Base-by-base conservation (phyloP, 108 stramenopile genomes). In the Cyclotella sp. region DNA sequence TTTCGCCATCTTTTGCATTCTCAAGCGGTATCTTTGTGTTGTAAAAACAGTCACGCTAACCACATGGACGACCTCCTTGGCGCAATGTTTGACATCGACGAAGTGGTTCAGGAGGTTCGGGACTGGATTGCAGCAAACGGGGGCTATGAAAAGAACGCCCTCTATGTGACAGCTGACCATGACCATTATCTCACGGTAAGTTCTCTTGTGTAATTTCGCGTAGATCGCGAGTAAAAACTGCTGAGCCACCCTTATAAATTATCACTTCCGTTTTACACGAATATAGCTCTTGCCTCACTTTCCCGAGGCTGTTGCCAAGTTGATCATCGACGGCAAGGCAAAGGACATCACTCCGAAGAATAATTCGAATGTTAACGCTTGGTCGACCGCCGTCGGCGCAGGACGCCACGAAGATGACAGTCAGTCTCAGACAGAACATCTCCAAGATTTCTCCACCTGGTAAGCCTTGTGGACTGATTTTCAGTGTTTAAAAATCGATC, bases 21-120 rank as follows among this genome's bases (percentile, higher is more conserved):
- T 11, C 19, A 10, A 62, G 34, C 1, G 11, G 1, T 34, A 12
- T 62, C 61, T 5, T 62, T 34, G 39, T 13, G 28, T 10, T 62
- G 1, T 0, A 62, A 12, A 51, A 1, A 1, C 27, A 62, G 82
- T 18, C 88, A 88, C 53, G 83, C 83, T 5, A 76, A 88, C 63
- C 85, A 86, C 61, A 81, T 88, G 83, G 88, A 88, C 43, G 88
- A 88, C 63, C 66, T 88, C 80, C 70, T 88, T 24, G 88, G 88
- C 14, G 70, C 88, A 11, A 86, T 88, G 88, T 54, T 88, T 47
- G 88, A 88, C 46, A 78, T 88, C 62, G 63, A 77, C 64, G 88
- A 88, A 28, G 28, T 46, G 21, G 85, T 88, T 18, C 41, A 66
- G 14, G 79, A 62, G 29, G 82, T 86, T 45, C 49, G 72, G 57